Evolutionary conservation across 148 eudicot species (phyloP).

Genomic region (Rhododendron griersonianum): DNA sequence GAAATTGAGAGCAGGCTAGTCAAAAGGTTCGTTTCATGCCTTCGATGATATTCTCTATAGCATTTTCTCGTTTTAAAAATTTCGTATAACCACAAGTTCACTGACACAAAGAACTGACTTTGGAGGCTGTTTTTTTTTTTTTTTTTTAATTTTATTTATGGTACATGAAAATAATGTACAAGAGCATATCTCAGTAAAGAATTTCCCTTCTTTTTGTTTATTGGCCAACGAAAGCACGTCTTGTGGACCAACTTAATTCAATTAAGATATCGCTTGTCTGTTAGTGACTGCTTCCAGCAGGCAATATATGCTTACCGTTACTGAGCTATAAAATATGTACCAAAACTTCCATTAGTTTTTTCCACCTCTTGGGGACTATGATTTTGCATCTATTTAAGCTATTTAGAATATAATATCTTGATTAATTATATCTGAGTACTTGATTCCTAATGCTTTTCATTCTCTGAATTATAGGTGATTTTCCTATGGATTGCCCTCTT

Average conservation of each 20-base stretch:
- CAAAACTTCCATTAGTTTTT: not conserved
- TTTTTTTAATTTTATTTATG: not conserved
- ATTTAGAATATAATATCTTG: not conserved
- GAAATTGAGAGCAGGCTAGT: not conserved
- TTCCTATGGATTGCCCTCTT: conserved; percentile 99
- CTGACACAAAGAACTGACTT: not conserved
- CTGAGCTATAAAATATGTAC: not conserved
- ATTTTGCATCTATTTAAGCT: not conserved
- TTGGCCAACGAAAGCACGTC: not conserved
- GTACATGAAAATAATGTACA: not conserved
- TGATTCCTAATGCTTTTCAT: conserved; percentile 6
- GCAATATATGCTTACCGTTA: not conserved
- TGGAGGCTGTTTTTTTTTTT: not conserved
- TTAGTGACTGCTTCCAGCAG: not conserved
- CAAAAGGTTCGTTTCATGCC: not conserved
- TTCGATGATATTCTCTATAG: not conserved
- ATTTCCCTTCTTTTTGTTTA: not conserved
- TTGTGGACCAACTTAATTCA: not conserved
- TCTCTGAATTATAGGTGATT: conserved; percentile 61
- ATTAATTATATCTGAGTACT: not conserved
- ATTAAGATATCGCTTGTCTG: too few species aligned
- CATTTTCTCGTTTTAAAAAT: not conserved
- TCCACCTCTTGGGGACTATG: not conserved
- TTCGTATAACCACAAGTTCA: not conserved
- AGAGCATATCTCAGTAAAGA: not conserved